These are phyloP conservation scores for Trichoderma arundinaceum DNA, from an alignment of 2,329 filamentous ascomycete species.

Conservation along the genomic window DNA sequence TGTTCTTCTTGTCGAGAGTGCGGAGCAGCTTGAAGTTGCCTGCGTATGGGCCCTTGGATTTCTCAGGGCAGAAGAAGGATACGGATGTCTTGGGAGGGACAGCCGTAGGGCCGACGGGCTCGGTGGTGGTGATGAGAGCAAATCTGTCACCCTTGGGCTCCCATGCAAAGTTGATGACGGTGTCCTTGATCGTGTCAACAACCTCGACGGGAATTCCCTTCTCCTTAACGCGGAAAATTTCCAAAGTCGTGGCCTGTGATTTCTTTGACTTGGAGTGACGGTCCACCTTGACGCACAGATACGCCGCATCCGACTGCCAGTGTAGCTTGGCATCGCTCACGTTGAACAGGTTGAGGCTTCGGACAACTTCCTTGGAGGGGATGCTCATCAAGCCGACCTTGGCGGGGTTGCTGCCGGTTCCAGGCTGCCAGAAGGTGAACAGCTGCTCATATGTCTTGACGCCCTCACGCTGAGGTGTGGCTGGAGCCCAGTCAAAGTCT, in stretches of 20 bases:
- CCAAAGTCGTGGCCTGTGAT: slow-evolving; percentile 92
- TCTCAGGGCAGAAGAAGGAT: slow-evolving; percentile 96
- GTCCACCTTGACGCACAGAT: slow-evolving; percentile 98
- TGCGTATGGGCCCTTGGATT: slow-evolving; percentile 77
- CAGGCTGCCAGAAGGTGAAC: slow-evolving; percentile 98
- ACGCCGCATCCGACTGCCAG: slow-evolving; percentile 94
- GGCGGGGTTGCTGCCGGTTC: slow-evolving; percentile 96
- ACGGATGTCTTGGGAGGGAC: slow-evolving; percentile 94
- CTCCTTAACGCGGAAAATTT: slow-evolving; percentile 96
- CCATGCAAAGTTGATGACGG: slow-evolving; percentile 99
- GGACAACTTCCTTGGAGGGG: slow-evolving; percentile 90
- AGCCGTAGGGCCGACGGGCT: slow-evolving; percentile 76
- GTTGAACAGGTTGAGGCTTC: slow-evolving; percentile 96
- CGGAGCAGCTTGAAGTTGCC: slow-evolving; percentile 97
- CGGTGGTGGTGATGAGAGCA: slow-evolving; percentile 92
- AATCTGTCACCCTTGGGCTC: slow-evolving; percentile 98
- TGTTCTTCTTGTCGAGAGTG: slow-evolving; percentile 98
- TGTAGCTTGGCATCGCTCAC: slow-evolving; percentile 97
- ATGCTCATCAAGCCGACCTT: slow-evolving; percentile 97
- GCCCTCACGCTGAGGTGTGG: slow-evolving; percentile 79
- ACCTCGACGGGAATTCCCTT: slow-evolving; percentile 99
- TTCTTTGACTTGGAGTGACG: slow-evolving; percentile 99
- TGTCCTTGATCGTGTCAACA: slow-evolving; percentile 96
- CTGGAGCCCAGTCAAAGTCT: slow-evolving; percentile 98
- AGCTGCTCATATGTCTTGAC: slow-evolving; percentile 94